Percentiles rank a stretch among this genome's conserved stretches.
Conservation (phyloP, 805 yeast genomes). For the Suhomyces xylopsoci region DNA sequence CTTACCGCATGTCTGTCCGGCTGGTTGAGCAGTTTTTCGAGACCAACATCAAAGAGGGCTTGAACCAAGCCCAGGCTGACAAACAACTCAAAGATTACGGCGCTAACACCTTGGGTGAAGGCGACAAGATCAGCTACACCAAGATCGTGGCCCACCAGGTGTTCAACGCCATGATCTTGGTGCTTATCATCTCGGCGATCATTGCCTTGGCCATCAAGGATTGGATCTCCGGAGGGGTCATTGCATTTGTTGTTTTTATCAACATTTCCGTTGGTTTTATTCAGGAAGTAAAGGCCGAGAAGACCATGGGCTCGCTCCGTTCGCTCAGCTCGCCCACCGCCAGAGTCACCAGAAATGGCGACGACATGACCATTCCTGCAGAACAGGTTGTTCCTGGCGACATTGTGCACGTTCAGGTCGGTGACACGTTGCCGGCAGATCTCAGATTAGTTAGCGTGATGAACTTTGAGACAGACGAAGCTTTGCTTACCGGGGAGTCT, state of each 20-base stretch:
- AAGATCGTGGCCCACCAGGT: slow-evolving; percentile 62
- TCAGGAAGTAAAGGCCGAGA: slow-evolving; percentile 73
- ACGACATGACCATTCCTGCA: slow-evolving; percentile 54
- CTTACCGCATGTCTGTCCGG: slow-evolving; percentile 30
- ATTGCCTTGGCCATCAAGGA: slow-evolving; percentile 71
- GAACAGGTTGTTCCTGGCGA: slow-evolving; percentile 74
- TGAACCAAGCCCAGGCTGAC: slow-evolving; percentile 16
- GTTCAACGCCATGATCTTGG: slow-evolving; percentile 77
- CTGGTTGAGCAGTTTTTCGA: slow-evolving; percentile 36
- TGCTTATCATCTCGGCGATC: slow-evolving; percentile 63
- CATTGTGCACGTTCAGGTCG: slow-evolving; percentile 57
- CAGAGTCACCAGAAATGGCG: slow-evolving; percentile 59
- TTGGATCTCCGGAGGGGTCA: slow-evolving; percentile 82
- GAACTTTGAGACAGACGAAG: slow-evolving; percentile 72
- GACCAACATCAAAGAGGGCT: slow-evolving; percentile 49
- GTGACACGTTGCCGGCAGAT: slow-evolving; percentile 78
- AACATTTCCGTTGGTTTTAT: slow-evolving; percentile 65
- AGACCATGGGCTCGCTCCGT: slow-evolving; percentile 72
- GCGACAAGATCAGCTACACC: slow-evolving; percentile 49
- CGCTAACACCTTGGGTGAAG: slow-evolving; percentile 59
- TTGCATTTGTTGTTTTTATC: slow-evolving; percentile 60
- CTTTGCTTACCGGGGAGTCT: slow-evolving; percentile 64
- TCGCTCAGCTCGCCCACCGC: slow-evolving; percentile 71
- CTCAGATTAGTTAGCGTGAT: slow-evolving; percentile 53
- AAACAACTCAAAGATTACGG: slow-evolving; percentile 40